Evolutionary conservation across 805 yeast genomes (phyloP).

Genomic region (Cyberlindnera nakhonratchasimensis): DNA sequence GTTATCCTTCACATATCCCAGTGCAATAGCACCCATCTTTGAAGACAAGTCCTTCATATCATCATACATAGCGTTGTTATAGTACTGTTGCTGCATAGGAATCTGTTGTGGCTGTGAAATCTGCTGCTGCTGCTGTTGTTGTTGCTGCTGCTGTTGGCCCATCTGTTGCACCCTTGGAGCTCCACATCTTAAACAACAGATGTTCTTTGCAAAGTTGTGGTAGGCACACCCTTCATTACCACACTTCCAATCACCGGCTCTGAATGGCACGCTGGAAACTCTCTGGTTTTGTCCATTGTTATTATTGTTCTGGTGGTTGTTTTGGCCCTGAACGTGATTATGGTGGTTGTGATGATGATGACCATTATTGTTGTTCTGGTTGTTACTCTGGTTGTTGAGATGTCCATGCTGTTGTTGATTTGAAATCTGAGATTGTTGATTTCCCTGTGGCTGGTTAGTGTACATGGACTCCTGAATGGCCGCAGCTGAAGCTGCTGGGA

Average conservation of each 20-base stretch:
- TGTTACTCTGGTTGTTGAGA: slow-evolving; percentile 1
- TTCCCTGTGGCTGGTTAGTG: slow-evolving; percentile 11
- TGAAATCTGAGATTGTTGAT: slow-evolving; percentile 10
- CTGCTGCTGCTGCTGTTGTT: slow-evolving; percentile 8
- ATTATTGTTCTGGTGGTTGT: slow-evolving; percentile 20
- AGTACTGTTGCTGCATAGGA: slow-evolving; percentile 9
- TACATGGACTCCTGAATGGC: slow-evolving; percentile 58
- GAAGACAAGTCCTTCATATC: slow-evolving; percentile 20
- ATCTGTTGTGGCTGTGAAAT: slow-evolving; percentile 6
- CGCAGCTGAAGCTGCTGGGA: slow-evolving; percentile 74
- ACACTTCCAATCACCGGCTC: slow-evolving; percentile 98
- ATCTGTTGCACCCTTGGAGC: slow-evolving; percentile 47
- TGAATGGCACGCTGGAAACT: slow-evolving; percentile 72
- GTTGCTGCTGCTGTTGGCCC: slow-evolving; percentile 1
- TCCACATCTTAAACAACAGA: slow-evolving; percentile 85
- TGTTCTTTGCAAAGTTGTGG: slow-evolving; percentile 89
- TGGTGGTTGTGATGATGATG: slow-evolving; percentile 7
- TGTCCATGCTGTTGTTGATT: slow-evolving; percentile 7
- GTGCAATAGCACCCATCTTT: slow-evolving; percentile 21
- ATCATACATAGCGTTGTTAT: slow-evolving; percentile 6
- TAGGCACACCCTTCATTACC: slow-evolving; percentile 72
- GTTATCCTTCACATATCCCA: slow-evolving; percentile 15
- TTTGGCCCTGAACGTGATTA: slow-evolving; percentile 21
- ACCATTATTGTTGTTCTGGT: slow-evolving; percentile 5
- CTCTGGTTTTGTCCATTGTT: slow-evolving; percentile 18